phyloP scores from a whole-genome alignment of 352 stramenopile genomes.

The Sclerospora graminicola region DNA sequence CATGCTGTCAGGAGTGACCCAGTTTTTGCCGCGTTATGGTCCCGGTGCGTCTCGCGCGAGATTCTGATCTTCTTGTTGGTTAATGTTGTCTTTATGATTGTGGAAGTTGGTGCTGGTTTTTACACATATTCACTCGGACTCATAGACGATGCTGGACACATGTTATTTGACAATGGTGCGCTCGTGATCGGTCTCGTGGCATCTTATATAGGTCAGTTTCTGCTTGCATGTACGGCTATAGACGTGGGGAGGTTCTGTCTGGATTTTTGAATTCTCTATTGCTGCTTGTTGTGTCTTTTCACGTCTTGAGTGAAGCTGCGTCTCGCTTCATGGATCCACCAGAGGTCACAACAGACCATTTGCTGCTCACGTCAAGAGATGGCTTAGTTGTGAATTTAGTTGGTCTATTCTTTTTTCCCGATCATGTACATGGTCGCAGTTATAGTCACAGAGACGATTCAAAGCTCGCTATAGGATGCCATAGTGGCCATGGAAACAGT shows the following conservation, averaged over 20 bases:
- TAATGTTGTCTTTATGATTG: constrained; percentile 81
- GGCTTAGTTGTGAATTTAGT: constrained; percentile 85
- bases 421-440: constrained; percentile 68
- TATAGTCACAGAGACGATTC: constrained; percentile 36
- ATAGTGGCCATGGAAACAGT: too few species aligned
- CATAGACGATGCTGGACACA: too few species aligned
- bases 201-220: constrained; percentile 70
- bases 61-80: too few species aligned
- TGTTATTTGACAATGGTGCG: too few species aligned
- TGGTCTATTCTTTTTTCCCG: too few species aligned
- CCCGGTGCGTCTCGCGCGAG: too few species aligned
- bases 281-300: constrained; percentile 74
- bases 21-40: constrained; percentile 42
- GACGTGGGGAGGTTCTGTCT: too few species aligned
- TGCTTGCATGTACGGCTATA: constrained; percentile 76
- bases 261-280: too few species aligned
- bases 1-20: not conserved
- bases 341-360: constrained; percentile 68
- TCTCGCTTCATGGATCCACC: constrained; percentile 73
- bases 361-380: constrained; percentile 60
- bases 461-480: too few species aligned
- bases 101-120: constrained; percentile 74
- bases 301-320: too few species aligned
- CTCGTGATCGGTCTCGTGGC: too few species aligned
- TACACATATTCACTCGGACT: too few species aligned